Percentiles rank a stretch among this genome's conserved stretches.
These are phyloP conservation scores for Nothophytophthora sp. DNA, from an alignment of 352 stramenopile genomes.

Conservation along the genomic window DNA sequence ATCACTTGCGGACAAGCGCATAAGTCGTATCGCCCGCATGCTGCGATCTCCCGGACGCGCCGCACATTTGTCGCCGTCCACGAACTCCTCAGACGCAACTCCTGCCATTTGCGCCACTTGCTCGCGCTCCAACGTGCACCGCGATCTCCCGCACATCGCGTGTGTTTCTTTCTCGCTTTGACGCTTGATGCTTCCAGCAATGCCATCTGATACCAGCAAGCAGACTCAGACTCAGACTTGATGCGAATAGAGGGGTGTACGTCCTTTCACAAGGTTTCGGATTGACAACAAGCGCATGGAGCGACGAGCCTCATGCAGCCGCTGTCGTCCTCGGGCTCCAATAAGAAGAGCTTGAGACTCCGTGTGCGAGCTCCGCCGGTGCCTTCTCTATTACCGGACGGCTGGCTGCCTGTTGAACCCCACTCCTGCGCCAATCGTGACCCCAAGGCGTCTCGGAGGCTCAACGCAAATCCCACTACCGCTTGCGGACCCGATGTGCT, in stretches of 20 bases:
- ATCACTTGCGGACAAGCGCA: too few species aligned
- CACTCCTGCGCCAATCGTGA: slow-evolving; percentile 12
- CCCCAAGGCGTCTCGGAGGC: not conserved
- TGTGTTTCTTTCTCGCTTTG: not conserved
- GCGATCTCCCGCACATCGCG: slow-evolving; percentile 70
- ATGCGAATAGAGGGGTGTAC: slow-evolving; percentile 7
- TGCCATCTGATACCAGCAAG: slow-evolving; percentile 13
- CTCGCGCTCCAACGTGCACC: slow-evolving; percentile 60
- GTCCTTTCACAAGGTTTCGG: slow-evolving; percentile 17
- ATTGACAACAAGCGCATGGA: too few species aligned
- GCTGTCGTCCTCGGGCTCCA: not conserved
- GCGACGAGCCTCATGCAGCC: slow-evolving; percentile 8
- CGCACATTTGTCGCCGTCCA: slow-evolving; percentile 78
- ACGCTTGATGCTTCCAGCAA: not conserved
- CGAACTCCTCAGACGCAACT: slow-evolving; percentile 48
- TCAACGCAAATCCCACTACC: not conserved
- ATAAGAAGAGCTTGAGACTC: slow-evolving; percentile 5
- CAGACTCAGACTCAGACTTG: slow-evolving; percentile 4
- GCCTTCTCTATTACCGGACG: slow-evolving; percentile 17
- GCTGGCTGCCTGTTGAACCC: slow-evolving; percentile 38
- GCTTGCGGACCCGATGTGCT: slow-evolving; percentile 21
- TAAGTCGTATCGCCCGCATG: too few species aligned
- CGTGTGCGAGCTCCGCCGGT: not conserved
- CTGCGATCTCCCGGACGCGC: too few species aligned
- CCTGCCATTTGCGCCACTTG: slow-evolving; percentile 50